Evolutionary conservation across 2,329 filamentous ascomycete species (phyloP).

Genomic region (Sclerotinia borealis): DNA sequence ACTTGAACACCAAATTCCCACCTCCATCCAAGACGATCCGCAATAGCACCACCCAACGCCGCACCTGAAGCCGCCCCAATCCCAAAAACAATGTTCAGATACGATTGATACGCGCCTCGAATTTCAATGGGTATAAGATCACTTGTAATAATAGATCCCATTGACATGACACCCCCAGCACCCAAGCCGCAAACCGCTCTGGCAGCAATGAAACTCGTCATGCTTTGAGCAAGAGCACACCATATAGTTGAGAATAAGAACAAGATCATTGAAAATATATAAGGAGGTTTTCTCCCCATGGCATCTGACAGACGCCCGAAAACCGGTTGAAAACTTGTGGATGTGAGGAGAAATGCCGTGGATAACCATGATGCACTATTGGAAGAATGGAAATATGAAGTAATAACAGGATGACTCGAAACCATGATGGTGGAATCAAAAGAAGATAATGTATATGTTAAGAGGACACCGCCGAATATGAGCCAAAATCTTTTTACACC

Average conservation of each 20-base stretch:
- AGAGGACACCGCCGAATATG: constrained; percentile 53
- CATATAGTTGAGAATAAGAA: constrained; percentile 62
- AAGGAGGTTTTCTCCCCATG: constrained; percentile 61
- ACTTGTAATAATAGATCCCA: constrained; percentile 65
- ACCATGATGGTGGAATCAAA: constrained; percentile 81
- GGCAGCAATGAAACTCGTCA: constrained; percentile 65
- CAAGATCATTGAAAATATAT: constrained; percentile 55
- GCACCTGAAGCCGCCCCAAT: constrained; percentile 55
- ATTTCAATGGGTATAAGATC: constrained; percentile 66
- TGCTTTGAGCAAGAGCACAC: constrained; percentile 61
- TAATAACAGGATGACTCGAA: constrained; percentile 74
- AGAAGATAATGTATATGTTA: constrained; percentile 52
- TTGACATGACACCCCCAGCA: constrained; percentile 63
- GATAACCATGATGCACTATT: constrained; percentile 80
- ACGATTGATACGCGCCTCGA: constrained; percentile 63
- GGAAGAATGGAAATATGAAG: constrained; percentile 70
- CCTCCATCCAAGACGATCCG: constrained; percentile 65
- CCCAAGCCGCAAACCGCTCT: constrained; percentile 66
- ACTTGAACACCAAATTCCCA: constrained; percentile 65
- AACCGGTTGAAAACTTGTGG: constrained; percentile 69
- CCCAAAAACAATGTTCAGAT: constrained; percentile 61
- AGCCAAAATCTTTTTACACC: constrained; percentile 50
- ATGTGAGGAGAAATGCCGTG: constrained; percentile 71
- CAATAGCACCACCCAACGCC: constrained; percentile 63
- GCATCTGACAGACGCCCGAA: constrained; percentile 70